Base-by-base conservation (phyloP, 2,329 filamentous ascomycete species). In the Fusarium brachygibbosum region DNA sequence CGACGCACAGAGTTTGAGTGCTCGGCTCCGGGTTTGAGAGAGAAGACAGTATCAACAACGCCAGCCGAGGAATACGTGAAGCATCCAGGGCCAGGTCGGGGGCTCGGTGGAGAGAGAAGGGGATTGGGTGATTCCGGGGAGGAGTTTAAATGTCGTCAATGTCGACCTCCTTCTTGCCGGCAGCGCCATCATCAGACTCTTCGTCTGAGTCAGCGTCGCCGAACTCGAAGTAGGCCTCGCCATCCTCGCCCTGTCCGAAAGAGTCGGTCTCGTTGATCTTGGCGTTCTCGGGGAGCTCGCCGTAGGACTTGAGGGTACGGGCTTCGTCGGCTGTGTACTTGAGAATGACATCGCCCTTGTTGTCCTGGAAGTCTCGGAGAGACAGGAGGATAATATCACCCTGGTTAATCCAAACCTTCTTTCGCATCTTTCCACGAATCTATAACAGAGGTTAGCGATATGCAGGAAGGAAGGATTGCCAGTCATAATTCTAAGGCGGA, bases 181-280 rank as follows among this genome's bases (percentile, higher is more conserved):
- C 85, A 62, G 81, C 85, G 53, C 83, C 86, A 54, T 84, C 85
- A 32, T 87, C 87, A 28, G 79, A 81, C 38, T 87, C 86, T 40
- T 79, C 79, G 23, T 87, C 80, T 51, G 85, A 87, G 77, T 92
- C 91, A 82, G 97, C 95, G 82, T 98, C 94, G 84, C 97, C 96
- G 86, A 98, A 98, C 85, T 98, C 96, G 86, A 99, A 97, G 84
- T 96, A 96, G 84, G 92, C 93, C 78, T 97, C 93, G 82, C 96
- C 95, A 81, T 97, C 92, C 82, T 94, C 94, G 81, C 94, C 93
- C 82, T 94, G 93, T 77, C 93, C 89, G 78, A 91, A 97, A 48
- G 93, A 97, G 82, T 98, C 96, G 71, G 94, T 97, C 89, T 99
- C 96, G 89, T 99, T 99, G 89, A 99, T 99, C 91, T 98, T 98